A percentile compares a stretch with the other conserved stretches of the same genome.
phyloP scores from a whole-genome alignment of 805 yeast species.

The Cyberlindnera mycetangii region DNA sequence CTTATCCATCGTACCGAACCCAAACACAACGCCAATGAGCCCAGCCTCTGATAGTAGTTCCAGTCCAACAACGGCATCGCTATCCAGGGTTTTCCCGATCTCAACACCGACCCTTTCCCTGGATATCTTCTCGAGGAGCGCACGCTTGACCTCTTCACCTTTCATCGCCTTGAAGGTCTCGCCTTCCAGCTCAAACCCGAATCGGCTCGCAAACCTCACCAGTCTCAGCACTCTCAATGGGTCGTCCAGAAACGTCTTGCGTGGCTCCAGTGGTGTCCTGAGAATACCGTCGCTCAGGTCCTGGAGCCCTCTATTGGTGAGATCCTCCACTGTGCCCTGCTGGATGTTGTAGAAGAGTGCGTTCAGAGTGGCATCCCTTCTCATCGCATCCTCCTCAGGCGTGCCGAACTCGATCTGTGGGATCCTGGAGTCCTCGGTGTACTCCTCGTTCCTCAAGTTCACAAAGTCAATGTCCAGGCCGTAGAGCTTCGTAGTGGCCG shows the following conservation, averaged over 20 bases:
- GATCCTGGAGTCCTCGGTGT: slow-evolving; percentile 80
- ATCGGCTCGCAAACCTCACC: slow-evolving; percentile 81
- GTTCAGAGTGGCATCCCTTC: slow-evolving; percentile 95
- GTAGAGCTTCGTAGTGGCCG: slow-evolving; percentile 86
- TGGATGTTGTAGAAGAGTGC: slow-evolving; percentile 85
- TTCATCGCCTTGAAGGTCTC: slow-evolving; percentile 63
- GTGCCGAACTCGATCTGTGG: slow-evolving; percentile 85
- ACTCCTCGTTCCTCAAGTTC: slow-evolving; percentile 82
- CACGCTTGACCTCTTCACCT: slow-evolving; percentile 49
- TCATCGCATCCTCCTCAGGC: slow-evolving; percentile 82
- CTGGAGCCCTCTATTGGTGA: slow-evolving; percentile 68
- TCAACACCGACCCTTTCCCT: slow-evolving; percentile 90
- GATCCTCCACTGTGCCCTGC: slow-evolving; percentile 72
- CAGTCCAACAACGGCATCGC: slow-evolving; percentile 66
- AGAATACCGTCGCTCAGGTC: slow-evolving; percentile 71
- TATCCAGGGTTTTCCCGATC: slow-evolving; percentile 69
- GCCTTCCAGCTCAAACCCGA: slow-evolving; percentile 60
- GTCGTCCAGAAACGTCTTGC: slow-evolving; percentile 86
- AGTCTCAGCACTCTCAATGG: slow-evolving; percentile 87
- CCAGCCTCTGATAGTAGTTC: slow-evolving; percentile 51
- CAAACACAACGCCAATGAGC: slow-evolving; percentile 59
- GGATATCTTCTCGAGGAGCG: slow-evolving; percentile 72
- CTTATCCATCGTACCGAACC: slow-evolving; percentile 27
- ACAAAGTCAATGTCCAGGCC: slow-evolving; percentile 93
- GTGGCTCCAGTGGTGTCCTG: slow-evolving; percentile 85